phyloP scores from a whole-genome alignment of 2,329 filamentous ascomycete species.

The Neonectria magnoliae region DNA sequence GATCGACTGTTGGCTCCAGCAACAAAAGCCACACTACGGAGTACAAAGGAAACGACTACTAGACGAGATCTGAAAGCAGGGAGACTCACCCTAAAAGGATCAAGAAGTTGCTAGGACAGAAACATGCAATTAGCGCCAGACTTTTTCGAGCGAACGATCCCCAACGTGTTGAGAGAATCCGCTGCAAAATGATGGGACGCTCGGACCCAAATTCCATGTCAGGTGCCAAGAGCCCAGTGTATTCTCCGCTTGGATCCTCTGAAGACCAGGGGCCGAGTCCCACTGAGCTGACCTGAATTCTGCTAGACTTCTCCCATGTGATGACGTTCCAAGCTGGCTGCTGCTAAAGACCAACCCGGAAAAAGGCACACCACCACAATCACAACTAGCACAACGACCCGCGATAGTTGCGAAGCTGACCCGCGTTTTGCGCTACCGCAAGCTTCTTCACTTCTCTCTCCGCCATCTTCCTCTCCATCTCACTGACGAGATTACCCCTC shows the following conservation, averaged over 20 bases:
- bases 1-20: too few species aligned
- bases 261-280: not conserved
- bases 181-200: constrained; percentile 37
- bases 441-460: not conserved
- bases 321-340: constrained; percentile 21
- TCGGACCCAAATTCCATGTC: constrained; percentile 16
- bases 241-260: constrained; percentile 1
- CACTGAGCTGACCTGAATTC: not conserved
- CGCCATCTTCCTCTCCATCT: not conserved
- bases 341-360: constrained; percentile 11
- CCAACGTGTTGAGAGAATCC: constrained; percentile 42
- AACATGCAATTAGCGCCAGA: not conserved
- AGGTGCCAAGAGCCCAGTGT: not conserved
- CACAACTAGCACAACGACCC: not conserved
- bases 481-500: not conserved
- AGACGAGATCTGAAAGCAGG: not conserved
- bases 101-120: not conserved
- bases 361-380: constrained; percentile 4
- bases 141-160: constrained; percentile 19
- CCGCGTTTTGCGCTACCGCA: constrained; percentile 15
- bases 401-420: constrained; percentile 9
- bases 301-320: constrained; percentile 17
- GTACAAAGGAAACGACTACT: too few species aligned
- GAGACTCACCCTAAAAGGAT: not conserved
- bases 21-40: too few species aligned